These are phyloP conservation scores for Mycosphaerelloides madeirae DNA, from an alignment of 2,329 filamentous ascomycete genomes.

Conservation along the genomic window DNA sequence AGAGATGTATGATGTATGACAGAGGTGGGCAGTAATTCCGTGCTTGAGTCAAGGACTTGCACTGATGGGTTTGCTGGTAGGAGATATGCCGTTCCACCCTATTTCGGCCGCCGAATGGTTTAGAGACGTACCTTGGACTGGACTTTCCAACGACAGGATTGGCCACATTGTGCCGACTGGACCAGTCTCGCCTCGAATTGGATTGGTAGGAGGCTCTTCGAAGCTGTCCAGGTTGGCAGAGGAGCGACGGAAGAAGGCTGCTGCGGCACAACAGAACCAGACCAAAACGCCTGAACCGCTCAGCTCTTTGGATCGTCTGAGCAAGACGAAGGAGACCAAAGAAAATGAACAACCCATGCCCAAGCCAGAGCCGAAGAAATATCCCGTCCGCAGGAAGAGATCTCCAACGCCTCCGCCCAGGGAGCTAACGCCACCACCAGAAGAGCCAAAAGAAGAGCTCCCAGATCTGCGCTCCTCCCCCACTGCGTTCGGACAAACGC, in stretches of 20 bases:
- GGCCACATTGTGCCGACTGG: conserved; percentile 58
- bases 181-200: conserved; percentile 54
- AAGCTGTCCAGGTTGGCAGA: conserved; percentile 89
- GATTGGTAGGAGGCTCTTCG: conserved; percentile 78
- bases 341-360: conserved; percentile 20
- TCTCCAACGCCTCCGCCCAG: conserved; percentile 27
- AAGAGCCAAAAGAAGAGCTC: conserved; percentile 22
- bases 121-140: conserved; percentile 78
- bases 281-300: conserved; percentile 25
- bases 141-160: conserved; percentile 61
- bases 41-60: background rate
- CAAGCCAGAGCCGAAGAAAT: conserved; percentile 65
- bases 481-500: conserved; percentile 27
- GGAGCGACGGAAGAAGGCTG: conserved; percentile 76
- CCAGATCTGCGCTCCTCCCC: conserved; percentile 29
- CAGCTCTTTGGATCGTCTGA: conserved; percentile 43
- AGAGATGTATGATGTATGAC: background rate
- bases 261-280: conserved; percentile 29
- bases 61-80: background rate
- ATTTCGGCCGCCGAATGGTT: conserved; percentile 61
- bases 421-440: conserved; percentile 26
- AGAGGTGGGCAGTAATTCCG: conserved; percentile 6
- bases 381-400: conserved; percentile 27
- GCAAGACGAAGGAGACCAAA: conserved; percentile 24
- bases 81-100: background rate